These are phyloP conservation scores for Quercus gilva DNA, from an alignment of 306 rosid genomes.

Conservation along the genomic window DNA sequence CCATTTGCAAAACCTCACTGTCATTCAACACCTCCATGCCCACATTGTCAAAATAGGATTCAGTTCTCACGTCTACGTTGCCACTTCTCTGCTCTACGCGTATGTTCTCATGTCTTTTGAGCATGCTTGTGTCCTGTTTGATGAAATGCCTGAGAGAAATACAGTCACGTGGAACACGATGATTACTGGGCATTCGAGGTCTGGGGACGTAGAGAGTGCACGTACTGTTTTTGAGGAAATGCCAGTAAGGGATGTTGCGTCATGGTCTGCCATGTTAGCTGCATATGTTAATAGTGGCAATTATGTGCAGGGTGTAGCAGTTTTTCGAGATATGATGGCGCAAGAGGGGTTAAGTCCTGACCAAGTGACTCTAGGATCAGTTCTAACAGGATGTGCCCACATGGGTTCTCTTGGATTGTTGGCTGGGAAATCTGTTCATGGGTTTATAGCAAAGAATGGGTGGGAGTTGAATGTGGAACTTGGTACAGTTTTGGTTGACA, in stretches of 20 bases:
- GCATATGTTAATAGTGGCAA: constrained; percentile 31
- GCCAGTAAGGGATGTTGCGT: constrained; percentile 39
- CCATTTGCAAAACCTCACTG: constrained; percentile 22
- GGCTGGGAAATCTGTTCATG: constrained; percentile 65
- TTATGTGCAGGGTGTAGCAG: constrained; percentile 25
- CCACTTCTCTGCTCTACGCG: constrained; percentile 36
- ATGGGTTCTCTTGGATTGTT: constrained; percentile 48
- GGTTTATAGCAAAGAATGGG: constrained; percentile 44
- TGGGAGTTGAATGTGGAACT: constrained; percentile 52
- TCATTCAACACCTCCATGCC: constrained; percentile 52
- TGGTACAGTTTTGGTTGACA: constrained; percentile 55
- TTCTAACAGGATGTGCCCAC: constrained; percentile 51
- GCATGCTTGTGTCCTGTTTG: constrained; percentile 50
- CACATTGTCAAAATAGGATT: constrained; percentile 61
- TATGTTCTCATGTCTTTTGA: constrained; percentile 28
- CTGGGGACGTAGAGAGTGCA: constrained; percentile 34
- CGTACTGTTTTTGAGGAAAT: constrained; percentile 40
- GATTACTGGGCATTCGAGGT: constrained; percentile 49
- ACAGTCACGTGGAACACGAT: constrained; percentile 60
- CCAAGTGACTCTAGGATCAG: constrained; percentile 27
- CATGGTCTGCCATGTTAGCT: constrained; percentile 60
- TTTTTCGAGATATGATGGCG: constrained; percentile 55
- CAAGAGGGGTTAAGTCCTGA: constrained; percentile 37
- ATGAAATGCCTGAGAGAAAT: constrained; percentile 54
- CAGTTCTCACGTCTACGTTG: constrained; percentile 37